Base-by-base conservation (phyloP, 2,329 filamentous ascomycete genomes). In the Ophiostoma novo-ulmi region DNA sequence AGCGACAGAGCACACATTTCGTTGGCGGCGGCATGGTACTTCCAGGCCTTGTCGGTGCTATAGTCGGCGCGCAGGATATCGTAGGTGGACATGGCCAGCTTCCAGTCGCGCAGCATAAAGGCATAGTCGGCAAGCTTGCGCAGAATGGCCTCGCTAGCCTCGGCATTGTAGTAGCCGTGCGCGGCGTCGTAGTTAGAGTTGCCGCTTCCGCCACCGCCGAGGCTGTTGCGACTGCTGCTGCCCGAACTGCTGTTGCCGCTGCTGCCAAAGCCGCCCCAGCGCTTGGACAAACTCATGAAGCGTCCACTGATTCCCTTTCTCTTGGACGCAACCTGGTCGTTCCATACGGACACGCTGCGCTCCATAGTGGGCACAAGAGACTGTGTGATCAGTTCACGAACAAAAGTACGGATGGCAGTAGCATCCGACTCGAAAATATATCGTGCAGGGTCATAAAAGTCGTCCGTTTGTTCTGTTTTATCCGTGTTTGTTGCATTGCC, bases 331-430 rank as follows among this genome's bases (percentile, higher is more conserved):
- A 98, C 91, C 79, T 98, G 94, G 76, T 99, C 95, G 77, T 99
- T 99, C 96, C 95, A 99, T 5, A 93, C 85, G 6, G 93, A 90
- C 13, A 97, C 87, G 74, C 91, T 89, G 70, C 94, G 90, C 80
- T 99, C 95, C 96, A 99, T 99, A 58, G 92, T 94, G 1, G 96
- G 95, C 71, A 99, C 85, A 69, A 99, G 89, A 1, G 94, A 98
- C 78, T 98, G 94, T 0, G 91, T 95, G 8, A 97, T 92, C 84
- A 99, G 92, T 79, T 99, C 96, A 41, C 95, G 89, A 72, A 98
- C 88, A 78, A 99, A 96, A 0, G 91, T 91, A 69, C 89, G 90
- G 72, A 99, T 91, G 20, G 93, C 93, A 7, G 91, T 92, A 0
- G 91, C 90, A 79, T 99, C 95, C 0, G 94, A 95, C 77, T 97